These are phyloP conservation scores for Larix sibirica DNA, from an alignment of 83 land plant genomes.

Conservation along the genomic window DNA sequence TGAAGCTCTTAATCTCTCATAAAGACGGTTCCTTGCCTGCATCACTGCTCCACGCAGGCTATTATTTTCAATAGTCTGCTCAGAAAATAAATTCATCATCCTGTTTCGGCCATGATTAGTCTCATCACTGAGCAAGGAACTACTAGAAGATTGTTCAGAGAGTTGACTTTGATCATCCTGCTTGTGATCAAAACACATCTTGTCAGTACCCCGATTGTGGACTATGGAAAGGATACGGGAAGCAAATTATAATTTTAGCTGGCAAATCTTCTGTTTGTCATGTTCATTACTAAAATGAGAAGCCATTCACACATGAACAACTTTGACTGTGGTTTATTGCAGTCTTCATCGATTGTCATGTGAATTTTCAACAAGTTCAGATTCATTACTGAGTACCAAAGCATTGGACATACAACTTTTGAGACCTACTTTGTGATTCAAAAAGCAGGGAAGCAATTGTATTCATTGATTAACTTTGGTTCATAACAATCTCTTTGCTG, in stretches of 20 bases:
- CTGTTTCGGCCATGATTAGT: background rate
- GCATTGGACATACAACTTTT: too few relatives aligned
- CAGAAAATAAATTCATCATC: background rate
- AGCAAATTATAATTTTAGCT: background rate
- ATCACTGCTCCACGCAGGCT: conserved; percentile 58
- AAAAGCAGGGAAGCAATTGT: too few relatives aligned
- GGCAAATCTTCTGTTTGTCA: background rate
- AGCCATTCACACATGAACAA: background rate
- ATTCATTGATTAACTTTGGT: too few relatives aligned
- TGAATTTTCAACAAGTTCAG: too few relatives aligned
- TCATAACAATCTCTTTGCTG: too few relatives aligned
- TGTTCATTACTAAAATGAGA: background rate
- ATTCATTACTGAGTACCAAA: too few relatives aligned
- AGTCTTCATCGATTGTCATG: too few relatives aligned
- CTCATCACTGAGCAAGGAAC: conserved; percentile 6
- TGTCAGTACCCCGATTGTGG: background rate
- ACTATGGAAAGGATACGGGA: background rate
- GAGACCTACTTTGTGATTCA: too few relatives aligned
- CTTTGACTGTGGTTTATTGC: too few relatives aligned
- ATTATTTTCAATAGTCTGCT: conserved; percentile 19
- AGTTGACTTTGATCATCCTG: conserved; percentile 11
- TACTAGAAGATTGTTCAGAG: conserved; percentile 12
- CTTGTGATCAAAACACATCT: background rate
- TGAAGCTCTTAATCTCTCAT: conserved; percentile 57
- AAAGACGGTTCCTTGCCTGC: conserved; percentile 56